Conservation (phyloP, 23 red algal species). For the Gracilaria domingensis region DNA sequence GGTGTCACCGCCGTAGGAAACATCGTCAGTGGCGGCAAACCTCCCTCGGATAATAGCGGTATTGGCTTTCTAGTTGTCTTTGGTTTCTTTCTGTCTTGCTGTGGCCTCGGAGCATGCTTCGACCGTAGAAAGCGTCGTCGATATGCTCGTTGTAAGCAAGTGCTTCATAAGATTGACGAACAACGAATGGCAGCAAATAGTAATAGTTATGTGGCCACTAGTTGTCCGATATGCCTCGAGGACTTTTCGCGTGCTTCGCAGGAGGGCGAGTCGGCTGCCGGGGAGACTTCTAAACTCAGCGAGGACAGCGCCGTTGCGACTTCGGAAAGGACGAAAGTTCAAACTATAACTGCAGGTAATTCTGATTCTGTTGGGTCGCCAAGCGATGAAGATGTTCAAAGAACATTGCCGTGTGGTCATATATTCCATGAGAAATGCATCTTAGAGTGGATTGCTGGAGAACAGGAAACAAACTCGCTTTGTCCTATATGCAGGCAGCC, state of each 20-base stretch:
- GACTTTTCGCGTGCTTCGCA: conserved; percentile 33
- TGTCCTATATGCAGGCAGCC: conserved; percentile 71
- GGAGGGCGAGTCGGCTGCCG: background rate
- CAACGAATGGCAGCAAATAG: conserved; percentile 33
- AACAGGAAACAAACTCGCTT: conserved; percentile 12
- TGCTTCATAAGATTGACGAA: conserved; percentile 28
- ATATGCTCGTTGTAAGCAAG: conserved; percentile 50
- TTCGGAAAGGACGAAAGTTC: background rate
- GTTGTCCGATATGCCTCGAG: conserved; percentile 75
- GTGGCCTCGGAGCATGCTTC: conserved; percentile 3
- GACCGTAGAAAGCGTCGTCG: conserved; percentile 11
- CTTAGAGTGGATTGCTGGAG: conserved; percentile 20
- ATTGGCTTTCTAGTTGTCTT: background rate
- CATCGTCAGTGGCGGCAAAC: conserved; percentile 52
- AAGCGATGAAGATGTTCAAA: background rate
- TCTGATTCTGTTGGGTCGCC: background rate
- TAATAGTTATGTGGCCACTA: conserved; percentile 40
- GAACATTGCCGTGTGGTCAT: conserved; percentile 53
- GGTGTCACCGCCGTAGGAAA: conserved; percentile 55
- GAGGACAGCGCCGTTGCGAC: background rate
- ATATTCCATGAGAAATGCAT: conserved; percentile 68
- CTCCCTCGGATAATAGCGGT: conserved; percentile 8
- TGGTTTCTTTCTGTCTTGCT: conserved; percentile 19
- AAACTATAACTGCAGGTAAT: background rate
- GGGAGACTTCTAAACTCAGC: background rate